Evolutionary conservation across 2,329 filamentous ascomycete species (phyloP), one percentile per base, ranked within the genome.

Genomic region (Cytospora piceicola): DNA sequence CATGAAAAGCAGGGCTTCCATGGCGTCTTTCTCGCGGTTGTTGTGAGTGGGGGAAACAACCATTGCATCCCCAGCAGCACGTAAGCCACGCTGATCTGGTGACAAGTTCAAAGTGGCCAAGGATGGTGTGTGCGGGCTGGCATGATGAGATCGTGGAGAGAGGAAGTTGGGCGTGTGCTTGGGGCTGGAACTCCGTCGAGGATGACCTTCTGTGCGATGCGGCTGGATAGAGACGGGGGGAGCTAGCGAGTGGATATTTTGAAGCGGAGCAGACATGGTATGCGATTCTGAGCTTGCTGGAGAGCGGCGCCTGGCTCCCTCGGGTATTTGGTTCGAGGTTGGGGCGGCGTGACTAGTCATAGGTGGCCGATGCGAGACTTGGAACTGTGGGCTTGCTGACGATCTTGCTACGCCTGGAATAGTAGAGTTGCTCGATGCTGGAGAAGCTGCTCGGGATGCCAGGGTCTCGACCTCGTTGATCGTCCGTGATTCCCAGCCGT

Each of bases 401-500:
- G 80, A 78, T 67, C 78, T 81, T 57, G 82, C 78, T 59, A 82
- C 79, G 65, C 82, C 77, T 71, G 86, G 79, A 69, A 87, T 71
- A 63, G 85, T 83, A 32, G 87, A 84, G 65, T 82, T 79, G 76
- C 84, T 84, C 58, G 89, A 83, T 39, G 83, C 80, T 30, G 88
- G 87, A 1, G 90, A 92, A 24, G 82, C 85, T 65, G 84, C 84
- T 62, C 90, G 88, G 1, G 91, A 92, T 12, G 91, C 87, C 51
- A 92, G 79, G 56, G 86, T 87, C 77, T 94, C 92, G 34, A 94
- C 86, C 76, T 94, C 91, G 63, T 90, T 88, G 65, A 95, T 87
- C 22, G 88, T 88, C 69, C 90, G 88, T 58, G 89, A 85, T 77
- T 96, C 91, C 90, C 93, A 95, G 66, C 92, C 93, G 74, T 96